Conservation (phyloP, 1,139 yeast species). For the Geotrichum klebahnii region DNA sequence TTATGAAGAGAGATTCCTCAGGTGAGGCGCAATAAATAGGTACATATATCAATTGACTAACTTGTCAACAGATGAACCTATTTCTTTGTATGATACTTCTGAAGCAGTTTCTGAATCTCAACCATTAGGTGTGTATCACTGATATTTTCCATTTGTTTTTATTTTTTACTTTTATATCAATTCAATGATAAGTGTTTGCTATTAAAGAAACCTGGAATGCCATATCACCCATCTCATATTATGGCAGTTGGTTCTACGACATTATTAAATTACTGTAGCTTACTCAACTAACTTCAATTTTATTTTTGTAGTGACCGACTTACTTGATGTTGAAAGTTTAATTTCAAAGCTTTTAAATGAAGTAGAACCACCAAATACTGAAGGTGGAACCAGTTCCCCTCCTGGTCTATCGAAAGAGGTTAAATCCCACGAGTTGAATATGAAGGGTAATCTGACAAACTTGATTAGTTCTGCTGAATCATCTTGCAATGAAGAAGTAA, state of each 20-base stretch:
- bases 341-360: background rate
- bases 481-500: too few relatives aligned
- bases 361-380: background rate
- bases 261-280: background rate
- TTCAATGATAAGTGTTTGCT: conserved; percentile 4
- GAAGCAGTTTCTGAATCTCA: background rate
- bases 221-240: background rate
- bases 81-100: background rate
- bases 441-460: background rate
- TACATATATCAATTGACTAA: conserved; percentile 1
- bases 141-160: background rate
- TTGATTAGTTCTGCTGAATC: background rate
- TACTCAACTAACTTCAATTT: background rate
- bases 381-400: background rate
- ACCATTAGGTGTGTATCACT: conserved; percentile 11
- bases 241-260: background rate
- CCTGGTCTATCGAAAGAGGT: background rate
- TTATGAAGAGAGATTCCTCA: conserved; percentile 16
- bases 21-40: conserved; percentile 25
- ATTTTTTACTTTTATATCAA: background rate
- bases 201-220: background rate
- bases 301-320: conserved; percentile 5
- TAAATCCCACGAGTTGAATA: background rate
- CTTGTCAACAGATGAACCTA: conserved; percentile 1
- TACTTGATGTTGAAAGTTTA: conserved; percentile 3